Percentiles rank a stretch among this genome's conserved stretches.
Evolutionary conservation across 2,329 filamentous ascomycete species (phyloP).

Genomic region (Alternaria panax): DNA sequence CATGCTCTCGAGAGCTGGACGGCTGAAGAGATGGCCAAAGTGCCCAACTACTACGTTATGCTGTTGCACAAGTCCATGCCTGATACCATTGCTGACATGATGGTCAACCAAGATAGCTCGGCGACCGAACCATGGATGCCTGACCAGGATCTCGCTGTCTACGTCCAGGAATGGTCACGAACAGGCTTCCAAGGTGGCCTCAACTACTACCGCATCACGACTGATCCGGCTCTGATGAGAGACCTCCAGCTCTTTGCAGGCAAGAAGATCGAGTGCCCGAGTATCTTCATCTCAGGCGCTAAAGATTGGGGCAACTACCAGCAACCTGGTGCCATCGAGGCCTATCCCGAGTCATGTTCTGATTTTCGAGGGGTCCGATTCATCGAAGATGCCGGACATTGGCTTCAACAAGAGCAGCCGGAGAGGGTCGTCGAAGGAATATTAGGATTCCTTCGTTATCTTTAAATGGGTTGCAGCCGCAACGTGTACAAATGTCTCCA

Average conservation of each 20-base stretch:
- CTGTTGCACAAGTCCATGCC: slow-evolving; percentile 65
- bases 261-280: slow-evolving; percentile 67
- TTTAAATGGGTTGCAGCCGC: slow-evolving; percentile 15
- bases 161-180: slow-evolving; percentile 66
- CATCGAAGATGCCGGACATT: slow-evolving; percentile 70
- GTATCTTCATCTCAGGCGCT: slow-evolving; percentile 67
- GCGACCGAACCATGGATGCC: slow-evolving; percentile 64
- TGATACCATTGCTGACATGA: slow-evolving; percentile 62
- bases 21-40: slow-evolving; percentile 63
- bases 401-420: slow-evolving; percentile 72
- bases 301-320: slow-evolving; percentile 75
- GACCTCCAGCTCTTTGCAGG: slow-evolving; percentile 68
- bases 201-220: slow-evolving; percentile 72
- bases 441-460: slow-evolving; percentile 50
- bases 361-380: slow-evolving; percentile 62
- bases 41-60: slow-evolving; percentile 76
- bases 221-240: slow-evolving; percentile 56
- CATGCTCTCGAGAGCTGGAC: slow-evolving; percentile 63
- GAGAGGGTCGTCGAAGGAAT: slow-evolving; percentile 61
- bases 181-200: slow-evolving; percentile 71
- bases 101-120: slow-evolving; percentile 60
- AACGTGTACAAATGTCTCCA: not conserved
- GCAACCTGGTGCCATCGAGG: slow-evolving; percentile 69
- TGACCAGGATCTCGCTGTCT: slow-evolving; percentile 65
- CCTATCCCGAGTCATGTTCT: slow-evolving; percentile 60